Evolutionary conservation across 2,329 filamentous ascomycete species (phyloP), one percentile per base, ranked within the genome.

Genomic region (Aspergillus ochraceoroseus): DNA sequence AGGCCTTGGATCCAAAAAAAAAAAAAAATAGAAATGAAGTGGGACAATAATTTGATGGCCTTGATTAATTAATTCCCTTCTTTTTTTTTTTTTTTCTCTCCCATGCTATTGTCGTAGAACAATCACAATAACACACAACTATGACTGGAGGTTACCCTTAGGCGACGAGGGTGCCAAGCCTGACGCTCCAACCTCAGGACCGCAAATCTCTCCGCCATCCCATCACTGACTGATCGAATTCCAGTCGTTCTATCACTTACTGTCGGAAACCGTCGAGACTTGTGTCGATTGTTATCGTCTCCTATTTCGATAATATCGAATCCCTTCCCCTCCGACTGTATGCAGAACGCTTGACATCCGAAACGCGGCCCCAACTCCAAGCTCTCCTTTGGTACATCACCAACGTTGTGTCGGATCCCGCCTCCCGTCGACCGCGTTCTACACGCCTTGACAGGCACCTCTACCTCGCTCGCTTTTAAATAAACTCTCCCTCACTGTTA

Each of bases 141-240:
- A n/a, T n/a, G n/a, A n/a, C n/a, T n/a, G n/a, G n/a, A n/a, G n/a
- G n/a, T n/a, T n/a, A n/a, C n/a, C n/a, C n/a, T n/a, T n/a, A n/a
- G n/a, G n/a, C n/a, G n/a, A n/a, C n/a, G n/a, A n/a, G n/a, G 20
- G 32, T 26, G 32, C 32, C 32, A 35, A 35, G 32, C 32, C 32
- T 35, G 47, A 38, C 41, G 44, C 47, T 50, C 44, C 27, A 17
- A 12, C 13, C 12, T 15, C 27, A 27, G 23, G 9, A 12, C 19
- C 33, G 18, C 31, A 35, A 42, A 28, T 37, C 42, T 41, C 43
- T 12, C 13, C 15, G 22, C 18, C 40, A 29, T 38, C 11, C 22
- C 17, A 18, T 18, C 41, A 32, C 36, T 27, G 14, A 27, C 27
- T 13, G 19, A 25, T 17, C 26, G 11, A 27, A 18, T 14, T 22